Base-by-base conservation (phyloP, 192 early-diverging fungal genomes). In the Entomortierella beljakovae region DNA sequence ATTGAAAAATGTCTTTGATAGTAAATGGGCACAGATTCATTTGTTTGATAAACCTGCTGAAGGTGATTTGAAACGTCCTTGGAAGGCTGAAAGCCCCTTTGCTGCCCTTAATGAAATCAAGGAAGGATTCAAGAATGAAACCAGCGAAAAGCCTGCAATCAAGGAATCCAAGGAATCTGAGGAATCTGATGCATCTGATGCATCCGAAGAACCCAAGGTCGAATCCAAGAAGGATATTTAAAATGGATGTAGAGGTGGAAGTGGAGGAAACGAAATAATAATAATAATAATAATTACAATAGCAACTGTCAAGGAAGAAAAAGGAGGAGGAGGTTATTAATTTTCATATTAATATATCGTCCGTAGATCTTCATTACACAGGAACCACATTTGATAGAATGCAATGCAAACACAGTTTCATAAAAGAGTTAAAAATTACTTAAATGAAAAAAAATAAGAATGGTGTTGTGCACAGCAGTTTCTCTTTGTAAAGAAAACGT, bases 11-110 rank as follows among this genome's bases (percentile, higher is more conserved):
- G 75, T 93, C 52, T 85, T 89, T 61, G 83, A 83, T 62, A 89
- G 86, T 68, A 92, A 88, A 77, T 81, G 93, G 23, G 90, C 95
- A 53, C 87, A 90, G 82, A 87, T 97, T 80, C 89, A 96, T 76
- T 35, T 96, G 33, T 84, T 93, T 71, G 88, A 89, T 34, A 83
- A 92, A 79, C 81, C 87, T 11, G 90, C 96, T 20, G 88, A 85
- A 43, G 94, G 92, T 69, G 90, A 90, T 16, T 84, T 98, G 38
- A 87, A 84, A 71, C 88, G 97, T 57, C 97, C 97, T 15, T 98
- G 94, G 90, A 89, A 91, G 80, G 86, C 86, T 4, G 86, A 88
- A 34, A 86, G 84, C 56, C 92, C 94, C 57, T 93, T 97, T 77
- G 94, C 81, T 37, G 82, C 75, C 26, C 53, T 89, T 18, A 60